These are phyloP conservation scores for Phytophthora pini DNA, from an alignment of 352 stramenopile genomes.

Conservation along the genomic window DNA sequence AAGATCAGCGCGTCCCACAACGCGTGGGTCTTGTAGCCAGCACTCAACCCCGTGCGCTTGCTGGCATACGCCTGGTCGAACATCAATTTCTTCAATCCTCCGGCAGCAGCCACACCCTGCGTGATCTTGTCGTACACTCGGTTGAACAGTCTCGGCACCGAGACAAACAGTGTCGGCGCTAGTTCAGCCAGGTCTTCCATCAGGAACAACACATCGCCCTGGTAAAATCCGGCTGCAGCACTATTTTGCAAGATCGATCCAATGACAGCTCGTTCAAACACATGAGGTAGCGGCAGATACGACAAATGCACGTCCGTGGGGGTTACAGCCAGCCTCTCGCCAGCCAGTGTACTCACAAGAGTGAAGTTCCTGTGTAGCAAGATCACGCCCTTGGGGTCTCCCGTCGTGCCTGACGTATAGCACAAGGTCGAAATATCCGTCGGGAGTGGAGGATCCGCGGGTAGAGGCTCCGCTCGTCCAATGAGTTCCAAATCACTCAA, in stretches of 20 bases:
- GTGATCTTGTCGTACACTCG: constrained; percentile 97
- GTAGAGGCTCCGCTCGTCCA: constrained; percentile 44
- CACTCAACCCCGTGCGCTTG: constrained; percentile 58
- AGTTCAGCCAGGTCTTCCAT: constrained; percentile 95
- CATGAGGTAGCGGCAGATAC: constrained; percentile 97
- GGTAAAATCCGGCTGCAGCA: constrained; percentile 74
- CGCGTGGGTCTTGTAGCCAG: constrained; percentile 69
- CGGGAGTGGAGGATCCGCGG: constrained; percentile 54
- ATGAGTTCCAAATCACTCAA: constrained; percentile 48
- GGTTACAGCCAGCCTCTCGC: constrained; percentile 40
- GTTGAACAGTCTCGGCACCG: constrained; percentile 96
- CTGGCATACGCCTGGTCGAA: constrained; percentile 69
- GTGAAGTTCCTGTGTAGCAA: constrained; percentile 90
- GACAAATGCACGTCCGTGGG: constrained; percentile 92
- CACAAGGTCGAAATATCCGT: constrained; percentile 94
- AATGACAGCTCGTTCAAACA: constrained; percentile 95
- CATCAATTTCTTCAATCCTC: constrained; percentile 71
- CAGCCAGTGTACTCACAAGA: constrained; percentile 24
- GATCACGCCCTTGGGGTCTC: constrained; percentile 96
- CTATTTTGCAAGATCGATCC: constrained; percentile 84
- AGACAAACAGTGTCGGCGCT: constrained; percentile 93
- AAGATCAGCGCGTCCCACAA: constrained; percentile 97
- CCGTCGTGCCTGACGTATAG: constrained; percentile 97
- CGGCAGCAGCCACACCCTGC: constrained; percentile 65
- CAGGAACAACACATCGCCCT: constrained; percentile 91